A percentile compares a stretch with the other conserved stretches of the same genome.
Conservation (phyloP, 257 asterid genomes). For the Solanum appendiculatum region DNA sequence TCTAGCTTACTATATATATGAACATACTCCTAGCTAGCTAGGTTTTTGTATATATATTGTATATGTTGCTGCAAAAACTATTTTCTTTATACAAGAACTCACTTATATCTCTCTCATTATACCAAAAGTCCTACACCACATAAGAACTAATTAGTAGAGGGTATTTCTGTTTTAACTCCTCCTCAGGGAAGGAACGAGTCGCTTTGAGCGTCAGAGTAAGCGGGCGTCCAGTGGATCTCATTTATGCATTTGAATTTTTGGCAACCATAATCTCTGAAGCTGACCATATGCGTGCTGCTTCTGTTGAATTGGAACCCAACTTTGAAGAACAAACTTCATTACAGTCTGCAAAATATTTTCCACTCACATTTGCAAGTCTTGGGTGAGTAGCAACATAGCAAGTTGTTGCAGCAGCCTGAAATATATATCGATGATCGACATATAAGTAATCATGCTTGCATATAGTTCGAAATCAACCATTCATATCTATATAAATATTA, state of each 20-base stretch:
- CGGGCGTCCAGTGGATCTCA: conserved; percentile 4
- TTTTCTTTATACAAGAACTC: neutral
- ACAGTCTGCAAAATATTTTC: conserved; percentile 83
- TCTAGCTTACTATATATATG: neutral
- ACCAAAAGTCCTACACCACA: neutral
- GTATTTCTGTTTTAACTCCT: neutral
- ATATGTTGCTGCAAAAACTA: neutral
- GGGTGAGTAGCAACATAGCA: conserved; percentile 87
- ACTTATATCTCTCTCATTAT: neutral
- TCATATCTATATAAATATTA: neutral
- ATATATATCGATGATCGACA: neutral
- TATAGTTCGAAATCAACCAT: neutral
- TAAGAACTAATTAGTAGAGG: neutral
- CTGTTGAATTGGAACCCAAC: conserved; percentile 46
- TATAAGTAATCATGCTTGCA: neutral
- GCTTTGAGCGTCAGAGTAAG: neutral
- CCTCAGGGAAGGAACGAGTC: neutral
- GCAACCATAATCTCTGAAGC: conserved; percentile 63
- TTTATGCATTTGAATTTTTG: neutral
- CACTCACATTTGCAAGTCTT: conserved; percentile 38
- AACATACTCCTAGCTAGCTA: neutral
- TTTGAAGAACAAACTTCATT: conserved; percentile 72
- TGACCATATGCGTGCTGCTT: conserved; percentile 67
- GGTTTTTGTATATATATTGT: neutral
- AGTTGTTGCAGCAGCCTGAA: conserved; percentile 93